Evolutionary conservation across 2,329 filamentous ascomycete species (phyloP).

Genomic region (Xylaria digitata): DNA sequence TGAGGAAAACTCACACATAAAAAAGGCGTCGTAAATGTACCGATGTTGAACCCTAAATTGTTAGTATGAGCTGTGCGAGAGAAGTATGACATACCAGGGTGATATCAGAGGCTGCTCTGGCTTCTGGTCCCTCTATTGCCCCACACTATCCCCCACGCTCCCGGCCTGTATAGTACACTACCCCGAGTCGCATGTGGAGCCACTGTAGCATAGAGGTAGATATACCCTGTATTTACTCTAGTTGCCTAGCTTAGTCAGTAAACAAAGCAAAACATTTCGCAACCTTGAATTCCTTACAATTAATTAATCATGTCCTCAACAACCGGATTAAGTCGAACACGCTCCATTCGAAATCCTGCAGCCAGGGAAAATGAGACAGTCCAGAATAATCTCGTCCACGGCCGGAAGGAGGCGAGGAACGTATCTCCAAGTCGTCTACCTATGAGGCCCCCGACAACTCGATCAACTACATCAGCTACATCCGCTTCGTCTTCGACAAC

Average conservation of each 20-base stretch:
- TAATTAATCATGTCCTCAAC: constrained; percentile 55
- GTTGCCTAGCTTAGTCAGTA: constrained; percentile 16
- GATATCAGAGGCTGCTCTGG: too few species aligned
- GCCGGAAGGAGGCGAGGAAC: constrained; percentile 49
- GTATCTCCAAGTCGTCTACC: constrained; percentile 64
- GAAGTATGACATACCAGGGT: too few species aligned
- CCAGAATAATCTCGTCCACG: constrained; percentile 37
- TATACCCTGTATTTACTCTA: background rate
- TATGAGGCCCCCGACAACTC: constrained; percentile 56
- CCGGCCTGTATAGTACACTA: too few species aligned
- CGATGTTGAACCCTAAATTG: too few species aligned
- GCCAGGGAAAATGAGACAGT: constrained; percentile 34
- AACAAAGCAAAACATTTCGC: constrained; percentile 36
- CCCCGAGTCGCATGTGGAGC: too few species aligned
- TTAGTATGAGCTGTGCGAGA: too few species aligned
- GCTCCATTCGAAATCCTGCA: constrained; percentile 61
- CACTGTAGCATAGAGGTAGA: too few species aligned
- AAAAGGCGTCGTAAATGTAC: too few species aligned
- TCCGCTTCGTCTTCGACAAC: constrained; percentile 33
- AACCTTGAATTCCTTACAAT: constrained; percentile 28
- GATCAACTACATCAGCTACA: constrained; percentile 42
- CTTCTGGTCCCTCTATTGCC: too few species aligned
- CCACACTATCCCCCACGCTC: too few species aligned
- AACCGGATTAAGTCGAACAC: constrained; percentile 56
- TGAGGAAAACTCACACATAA: too few species aligned